These are phyloP conservation scores for Plasmopara viticola DNA, from an alignment of 352 stramenopile genomes.

Conservation along the genomic window DNA sequence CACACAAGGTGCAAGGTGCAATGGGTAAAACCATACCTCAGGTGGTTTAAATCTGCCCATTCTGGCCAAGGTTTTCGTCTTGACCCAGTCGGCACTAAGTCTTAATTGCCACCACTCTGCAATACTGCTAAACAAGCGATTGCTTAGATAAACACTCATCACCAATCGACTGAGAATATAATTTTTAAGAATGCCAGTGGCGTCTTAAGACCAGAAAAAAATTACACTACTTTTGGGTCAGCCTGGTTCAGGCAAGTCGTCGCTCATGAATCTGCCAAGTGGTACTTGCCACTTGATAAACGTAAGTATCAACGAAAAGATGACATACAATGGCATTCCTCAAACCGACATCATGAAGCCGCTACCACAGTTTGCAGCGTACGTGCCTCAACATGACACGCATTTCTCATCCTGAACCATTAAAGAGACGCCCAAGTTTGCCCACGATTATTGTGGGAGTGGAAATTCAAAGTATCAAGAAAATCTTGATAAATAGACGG, in stretches of 20 bases:
- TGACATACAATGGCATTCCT: slow-evolving; percentile 17
- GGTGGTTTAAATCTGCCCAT: slow-evolving; percentile 22
- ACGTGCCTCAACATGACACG: slow-evolving; percentile 68
- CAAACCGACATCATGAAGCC: slow-evolving; percentile 18
- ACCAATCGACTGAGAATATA: slow-evolving; percentile 22
- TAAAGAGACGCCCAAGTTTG: slow-evolving; percentile 46
- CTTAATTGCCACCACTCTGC: slow-evolving; percentile 34
- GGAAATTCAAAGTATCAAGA: slow-evolving; percentile 17
- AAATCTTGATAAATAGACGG: no score
- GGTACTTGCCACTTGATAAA: slow-evolving; percentile 24
- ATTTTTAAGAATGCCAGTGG: slow-evolving; percentile 45
- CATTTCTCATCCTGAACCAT: slow-evolving; percentile 76
- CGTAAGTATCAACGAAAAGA: slow-evolving; percentile 12
- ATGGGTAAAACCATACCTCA: slow-evolving; percentile 20
- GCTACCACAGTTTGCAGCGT: slow-evolving; percentile 41
- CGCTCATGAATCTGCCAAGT: no score
- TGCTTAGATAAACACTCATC: slow-evolving; percentile 6
- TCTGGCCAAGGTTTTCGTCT: slow-evolving; percentile 18
- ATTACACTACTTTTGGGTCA: slow-evolving; percentile 19
- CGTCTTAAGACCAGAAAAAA: slow-evolving; percentile 26
- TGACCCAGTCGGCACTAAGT: slow-evolving; percentile 9
- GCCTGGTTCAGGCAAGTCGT: slow-evolving; percentile 18
- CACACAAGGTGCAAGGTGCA: slow-evolving; percentile 13
- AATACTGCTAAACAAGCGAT: slow-evolving; percentile 31
- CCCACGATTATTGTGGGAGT: slow-evolving; percentile 30